Base-by-base conservation (phyloP, 2,329 filamentous ascomycete genomes). In the Calycina herbarum region DNA sequence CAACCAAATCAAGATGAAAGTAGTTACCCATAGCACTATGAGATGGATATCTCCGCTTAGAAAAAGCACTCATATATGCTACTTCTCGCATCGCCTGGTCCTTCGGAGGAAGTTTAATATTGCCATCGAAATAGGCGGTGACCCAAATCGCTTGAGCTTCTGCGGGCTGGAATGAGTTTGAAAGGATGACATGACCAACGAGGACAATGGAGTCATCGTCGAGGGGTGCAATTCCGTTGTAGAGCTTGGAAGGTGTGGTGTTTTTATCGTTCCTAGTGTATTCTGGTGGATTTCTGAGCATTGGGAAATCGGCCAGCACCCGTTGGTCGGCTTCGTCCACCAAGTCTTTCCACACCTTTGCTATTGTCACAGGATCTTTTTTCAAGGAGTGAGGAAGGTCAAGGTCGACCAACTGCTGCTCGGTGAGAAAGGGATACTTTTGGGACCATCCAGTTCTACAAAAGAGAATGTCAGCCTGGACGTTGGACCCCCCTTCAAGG, bases 371-470 rank as follows among this genome's bases (percentile, higher is more conserved):
- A 11, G 67, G 51, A 38, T 72, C 71, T 10, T 69, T 57, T 33
- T 56, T n/a, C 13, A 61, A 63, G 24, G 64, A 66, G 59, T 71
- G 71, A 33, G 72, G 71, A 17, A 75, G 57, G 11, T 72, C 72
- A 20, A 48, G 42, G n/a, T 20, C n/a, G 7, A 31, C 73, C 20
- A 48, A 54, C 68, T 66, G 68, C 15, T 61, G 40, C 27, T 69
- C 48, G 2, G 70, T 68, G 58, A 76, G 71, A 64, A 73, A 73
- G 27, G 67, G 64, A 58, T 72, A 66, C 10, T 64, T 66, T 24
- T 35, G 42, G 48, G 64, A 40, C 72, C 72, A 75, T 40, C 73
- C 73, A 33, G 72, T 75, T 31, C 72, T 71, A 51, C 71, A 74
- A 7, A 73, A 64, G 45, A 75, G 17, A 40, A 68, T 68, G 62